Evolutionary conservation across 345 rosid genomes (phyloP).

Genomic region (Rhodomyrtus tomentosa): DNA sequence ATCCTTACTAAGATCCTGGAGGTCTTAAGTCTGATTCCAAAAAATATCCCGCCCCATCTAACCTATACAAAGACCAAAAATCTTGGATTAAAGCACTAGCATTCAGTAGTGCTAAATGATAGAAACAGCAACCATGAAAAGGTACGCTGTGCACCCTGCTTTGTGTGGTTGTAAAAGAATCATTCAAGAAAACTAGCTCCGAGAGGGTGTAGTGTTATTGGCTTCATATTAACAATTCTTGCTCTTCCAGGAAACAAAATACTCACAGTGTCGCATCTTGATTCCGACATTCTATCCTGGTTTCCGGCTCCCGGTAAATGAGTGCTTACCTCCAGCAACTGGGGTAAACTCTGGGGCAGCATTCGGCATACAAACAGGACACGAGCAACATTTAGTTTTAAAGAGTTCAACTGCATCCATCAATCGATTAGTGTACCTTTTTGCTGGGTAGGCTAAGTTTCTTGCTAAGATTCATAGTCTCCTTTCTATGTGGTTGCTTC

Average conservation of each 20-base stretch:
- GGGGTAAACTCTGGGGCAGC: slow-evolving; percentile 7
- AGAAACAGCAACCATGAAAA: neutral
- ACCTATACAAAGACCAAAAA: neutral
- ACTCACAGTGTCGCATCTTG: slow-evolving; percentile 13
- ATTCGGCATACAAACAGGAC: slow-evolving; percentile 15
- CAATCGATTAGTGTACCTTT: slow-evolving; percentile 30
- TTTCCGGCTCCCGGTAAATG: slow-evolving; percentile 7
- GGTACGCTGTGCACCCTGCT: neutral
- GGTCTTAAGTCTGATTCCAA: neutral
- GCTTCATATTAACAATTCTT: neutral
- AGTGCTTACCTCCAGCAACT: slow-evolving; percentile 20
- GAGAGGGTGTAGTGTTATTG: neutral
- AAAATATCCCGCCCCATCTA: neutral
- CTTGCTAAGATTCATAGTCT: slow-evolving; percentile 19
- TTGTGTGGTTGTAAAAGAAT: neutral
- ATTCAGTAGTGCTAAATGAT: neutral
- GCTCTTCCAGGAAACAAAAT: neutral
- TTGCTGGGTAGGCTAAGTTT: slow-evolving; percentile 27
- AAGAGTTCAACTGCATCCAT: neutral
- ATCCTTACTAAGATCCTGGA: neutral
- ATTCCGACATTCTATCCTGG: slow-evolving; percentile 11
- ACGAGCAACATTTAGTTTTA: neutral
- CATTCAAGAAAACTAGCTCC: neutral
- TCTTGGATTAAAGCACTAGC: neutral
- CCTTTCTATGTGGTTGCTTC: slow-evolving; percentile 10